Evolutionary conservation across 2,329 filamentous ascomycete species (phyloP), one percentile per base, ranked within the genome.

Genomic region (Emericellopsis cladophorae): DNA sequence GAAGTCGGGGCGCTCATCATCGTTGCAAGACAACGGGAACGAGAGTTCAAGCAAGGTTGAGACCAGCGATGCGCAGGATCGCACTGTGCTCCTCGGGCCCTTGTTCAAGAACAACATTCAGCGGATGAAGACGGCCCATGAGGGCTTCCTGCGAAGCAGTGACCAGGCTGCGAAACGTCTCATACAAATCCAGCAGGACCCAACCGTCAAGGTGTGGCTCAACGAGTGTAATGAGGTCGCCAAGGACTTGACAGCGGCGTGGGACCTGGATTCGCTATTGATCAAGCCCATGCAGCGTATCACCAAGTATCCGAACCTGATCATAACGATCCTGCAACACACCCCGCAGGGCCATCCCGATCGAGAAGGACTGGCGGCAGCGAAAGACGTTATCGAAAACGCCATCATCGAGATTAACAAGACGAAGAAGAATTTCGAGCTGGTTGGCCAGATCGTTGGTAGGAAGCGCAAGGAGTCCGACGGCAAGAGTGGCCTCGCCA

Each of bases 251-350:
- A 98, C 92, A 0, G 79, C 81, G 22, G 90, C 92, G 1, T 98
- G 92, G 92, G 85, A 94, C 58, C 62, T 98, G 45, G 89, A 95
- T 58, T 94, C 92, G 0, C 69, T 98, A n/a, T 74, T 98, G 16
- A 90, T 98, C 55, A 98, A 98, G 60, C 92, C 92, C 2, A 89
- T 94, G 58, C 92, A 98, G 61, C 79, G 92, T 37, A 81, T 96
- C 46, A 81, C 90, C 29, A 95, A 95, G 54, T 98, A 96, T 54
- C 88, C 88, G 4, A 79, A 95, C 36, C 68, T 98, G 33, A 76
- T 98, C 36, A 77, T 79, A 29, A 80, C 88, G 42, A 68, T 98
- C 10, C 68, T 93, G 21, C 79, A 88, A 46, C 75, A 81, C 42
- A 96, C 90, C 0, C 81, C 85, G 0, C 61, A 72, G 9, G 81